Conservation (phyloP, 2,329 filamentous ascomycete species). For the Dactylellina cionopaga region DNA sequence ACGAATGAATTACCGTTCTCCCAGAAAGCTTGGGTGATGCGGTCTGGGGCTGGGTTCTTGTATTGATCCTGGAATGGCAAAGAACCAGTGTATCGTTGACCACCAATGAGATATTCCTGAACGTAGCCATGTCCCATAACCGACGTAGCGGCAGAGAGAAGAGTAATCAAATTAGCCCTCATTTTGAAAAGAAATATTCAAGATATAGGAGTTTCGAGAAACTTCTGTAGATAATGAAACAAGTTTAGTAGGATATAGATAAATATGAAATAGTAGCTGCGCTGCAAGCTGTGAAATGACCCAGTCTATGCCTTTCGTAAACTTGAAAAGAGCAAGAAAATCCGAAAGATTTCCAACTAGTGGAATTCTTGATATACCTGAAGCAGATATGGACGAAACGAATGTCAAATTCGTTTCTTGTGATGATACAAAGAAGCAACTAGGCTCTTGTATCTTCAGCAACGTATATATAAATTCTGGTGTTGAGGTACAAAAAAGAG, state of each 20-base stretch:
- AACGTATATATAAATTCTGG: conserved; percentile 18
- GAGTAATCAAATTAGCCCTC: conserved; percentile 54
- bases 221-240: conserved; percentile 10
- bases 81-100: conserved; percentile 52
- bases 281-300: conserved; percentile 33
- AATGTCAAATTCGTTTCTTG: conserved; percentile 52
- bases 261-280: conserved; percentile 43
- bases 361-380: conserved; percentile 44
- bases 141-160: conserved; percentile 51
- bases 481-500: conserved; percentile 34
- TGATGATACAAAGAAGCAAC: conserved; percentile 43
- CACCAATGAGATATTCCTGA: conserved; percentile 53
- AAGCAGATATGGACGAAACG: conserved; percentile 48
- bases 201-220: conserved; percentile 4
- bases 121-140: conserved; percentile 55
- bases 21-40: conserved; percentile 58
- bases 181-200: conserved; percentile 48
- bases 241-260: conserved; percentile 26
- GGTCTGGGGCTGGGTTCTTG: conserved; percentile 52
- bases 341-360: conserved; percentile 34
- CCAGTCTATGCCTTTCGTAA: conserved; percentile 28
- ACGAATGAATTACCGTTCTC: conserved; percentile 63
- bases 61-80: conserved; percentile 55
- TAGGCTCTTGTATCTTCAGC: conserved; percentile 44
- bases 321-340: conserved; percentile 26